Percentiles rank a stretch among this genome's conserved stretches.
Conservation (phyloP, 768 basidiomycete genomes). For the Collybia sordida region DNA sequence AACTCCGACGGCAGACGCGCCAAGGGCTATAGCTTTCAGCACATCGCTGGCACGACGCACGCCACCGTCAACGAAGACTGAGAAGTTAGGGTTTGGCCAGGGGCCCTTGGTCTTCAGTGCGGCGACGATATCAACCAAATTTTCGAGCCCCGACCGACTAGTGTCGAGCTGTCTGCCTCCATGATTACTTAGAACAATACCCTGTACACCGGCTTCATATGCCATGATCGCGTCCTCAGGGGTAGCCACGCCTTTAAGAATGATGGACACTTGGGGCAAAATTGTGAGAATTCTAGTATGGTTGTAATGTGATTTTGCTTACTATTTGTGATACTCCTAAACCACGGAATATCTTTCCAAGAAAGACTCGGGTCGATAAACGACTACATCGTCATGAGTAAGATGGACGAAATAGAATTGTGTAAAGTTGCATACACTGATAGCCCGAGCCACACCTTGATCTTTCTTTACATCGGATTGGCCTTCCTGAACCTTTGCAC, state of each 20-base stretch:
- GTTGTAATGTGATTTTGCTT: conserved; percentile 12
- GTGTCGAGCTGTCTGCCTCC: conserved; percentile 60
- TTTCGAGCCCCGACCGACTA: conserved; percentile 67
- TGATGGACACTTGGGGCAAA: conserved; percentile 53
- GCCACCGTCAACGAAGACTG: conserved; percentile 75
- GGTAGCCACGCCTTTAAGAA: conserved; percentile 68
- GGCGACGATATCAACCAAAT: conserved; percentile 64
- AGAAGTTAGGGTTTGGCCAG: conserved; percentile 65
- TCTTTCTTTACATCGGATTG: conserved; percentile 49
- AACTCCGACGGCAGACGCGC: conserved; percentile 67
- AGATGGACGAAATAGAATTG: neutral
- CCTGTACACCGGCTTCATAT: conserved; percentile 24
- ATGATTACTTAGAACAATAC: conserved; percentile 59
- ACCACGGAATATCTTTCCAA: conserved; percentile 83
- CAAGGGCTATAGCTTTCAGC: conserved; percentile 76
- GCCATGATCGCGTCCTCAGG: conserved; percentile 42
- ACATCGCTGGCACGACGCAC: conserved; percentile 82
- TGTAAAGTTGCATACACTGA: conserved; percentile 52
- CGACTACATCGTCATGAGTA: conserved; percentile 41
- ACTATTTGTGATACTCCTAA: conserved; percentile 74
- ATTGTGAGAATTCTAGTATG: neutral
- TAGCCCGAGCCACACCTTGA: conserved; percentile 89
- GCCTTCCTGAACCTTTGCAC: conserved; percentile 11
- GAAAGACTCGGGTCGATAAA: conserved; percentile 90
- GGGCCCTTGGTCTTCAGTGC: conserved; percentile 55